These are phyloP conservation scores for Onygenales sp. DNA, from an alignment of 2,329 filamentous ascomycete species.

Conservation along the genomic window DNA sequence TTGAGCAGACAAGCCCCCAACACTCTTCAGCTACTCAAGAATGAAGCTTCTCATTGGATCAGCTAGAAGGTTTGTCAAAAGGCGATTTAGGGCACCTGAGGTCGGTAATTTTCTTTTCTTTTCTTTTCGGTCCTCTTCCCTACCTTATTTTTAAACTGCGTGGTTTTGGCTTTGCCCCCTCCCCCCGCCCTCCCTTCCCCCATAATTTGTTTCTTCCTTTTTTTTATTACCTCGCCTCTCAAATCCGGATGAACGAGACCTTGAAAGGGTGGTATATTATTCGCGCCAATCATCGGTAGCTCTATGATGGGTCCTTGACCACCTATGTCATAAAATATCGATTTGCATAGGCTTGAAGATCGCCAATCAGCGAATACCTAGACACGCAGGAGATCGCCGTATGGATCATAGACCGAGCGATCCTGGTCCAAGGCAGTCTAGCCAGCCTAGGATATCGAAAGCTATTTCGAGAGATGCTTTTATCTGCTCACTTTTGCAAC, in stretches of 20 bases:
- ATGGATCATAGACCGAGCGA: not conserved
- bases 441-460: conserved; percentile 1
- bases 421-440: not conserved
- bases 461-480: conserved; percentile 6
- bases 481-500: conserved; percentile 17
- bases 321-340: not conserved
- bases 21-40: not conserved
- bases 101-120: conserved; percentile 1
- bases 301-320: not conserved
- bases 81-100: not conserved
- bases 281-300: not conserved
- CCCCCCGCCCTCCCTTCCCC: not conserved
- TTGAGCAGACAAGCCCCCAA: not conserved
- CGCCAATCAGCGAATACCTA: not conserved
- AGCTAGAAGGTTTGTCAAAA: not conserved
- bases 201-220: not conserved
- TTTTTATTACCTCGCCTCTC: not conserved
- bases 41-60: not conserved
- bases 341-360: not conserved
- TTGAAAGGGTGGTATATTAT: not conserved
- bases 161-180: not conserved
- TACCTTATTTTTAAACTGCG: not conserved
- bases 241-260: not conserved
- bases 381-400: not conserved
- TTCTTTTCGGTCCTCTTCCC: not conserved